Base-by-base conservation (phyloP, 495 filamentous ascomycete genomes). In the Podospora didyma region DNA sequence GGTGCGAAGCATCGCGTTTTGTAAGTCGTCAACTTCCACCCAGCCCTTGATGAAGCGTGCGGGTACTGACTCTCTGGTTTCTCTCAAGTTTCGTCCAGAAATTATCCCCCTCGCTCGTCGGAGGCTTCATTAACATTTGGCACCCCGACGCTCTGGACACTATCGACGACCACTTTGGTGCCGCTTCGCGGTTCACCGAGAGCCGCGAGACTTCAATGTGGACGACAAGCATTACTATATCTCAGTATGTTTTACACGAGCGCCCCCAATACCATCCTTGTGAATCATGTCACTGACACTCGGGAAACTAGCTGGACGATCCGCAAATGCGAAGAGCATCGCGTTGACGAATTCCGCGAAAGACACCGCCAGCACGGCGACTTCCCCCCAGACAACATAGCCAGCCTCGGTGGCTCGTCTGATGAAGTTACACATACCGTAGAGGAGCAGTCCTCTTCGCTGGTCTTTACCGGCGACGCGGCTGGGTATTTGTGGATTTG, bases 321-420 rank as follows among this genome's bases (percentile, higher is more conserved):
- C 7, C 47, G 56, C 11, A 58, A 50, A 12, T 28, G 16, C 10
- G 46, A 31, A n/a, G 57, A 49, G 51, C 37, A 51, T 45, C 3
- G 37, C 7, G 44, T 10, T 1, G 52, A 55, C 21, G 4, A 7
- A 23, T 46, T 50, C 24, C 31, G 34, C 14, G 51, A 60, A 47
- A 41, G 3, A 0, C 52, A 60, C 42, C 24, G 58, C n/a, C 58
- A 60, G 11, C 50, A 52, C 19, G 58, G 58, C 26, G 49, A 56
- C 16, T 60, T 60, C 39, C 58, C 58, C 2, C 58, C 58, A 6
- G 53, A 60, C 10, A 56, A 60, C 22, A 53, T 60, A 19, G 41
- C 42, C 12, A 17, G 23, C 10, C 58, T 60, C 21, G 52, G 52
- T 2, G 3, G 5, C 14, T 49, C 22, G 3, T 11, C 47, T 16